phyloP scores from a whole-genome alignment of 352 stramenopile genomes.

The Pythium coloratum region DNA sequence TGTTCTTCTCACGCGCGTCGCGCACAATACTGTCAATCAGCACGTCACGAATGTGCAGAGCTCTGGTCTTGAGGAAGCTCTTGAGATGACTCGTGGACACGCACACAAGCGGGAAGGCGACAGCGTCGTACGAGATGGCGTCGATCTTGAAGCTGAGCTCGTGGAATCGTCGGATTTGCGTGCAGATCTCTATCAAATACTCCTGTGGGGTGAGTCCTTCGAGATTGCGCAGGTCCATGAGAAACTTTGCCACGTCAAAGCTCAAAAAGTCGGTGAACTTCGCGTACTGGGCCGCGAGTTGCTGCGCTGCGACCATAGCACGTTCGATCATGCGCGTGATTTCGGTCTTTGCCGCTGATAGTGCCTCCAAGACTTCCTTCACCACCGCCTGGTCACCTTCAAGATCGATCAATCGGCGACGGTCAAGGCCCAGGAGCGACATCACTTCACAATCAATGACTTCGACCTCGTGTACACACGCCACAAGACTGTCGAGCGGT shows the following conservation, averaged over 20 bases:
- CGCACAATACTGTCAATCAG: conserved; percentile 83
- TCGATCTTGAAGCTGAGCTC: conserved; percentile 60
- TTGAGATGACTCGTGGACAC: conserved; percentile 73
- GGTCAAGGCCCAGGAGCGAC: conserved; percentile 81
- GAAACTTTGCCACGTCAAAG: conserved; percentile 79
- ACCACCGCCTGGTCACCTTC: conserved; percentile 45
- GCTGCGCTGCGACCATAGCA: conserved; percentile 66
- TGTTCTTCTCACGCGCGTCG: conserved; percentile 79
- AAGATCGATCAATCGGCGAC: conserved; percentile 55
- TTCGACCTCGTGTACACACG: conserved; percentile 78
- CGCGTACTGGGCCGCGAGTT: conserved; percentile 69
- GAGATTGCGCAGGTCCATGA: conserved; percentile 55
- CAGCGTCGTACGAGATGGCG: conserved; percentile 65
- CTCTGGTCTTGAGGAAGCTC: conserved; percentile 61
- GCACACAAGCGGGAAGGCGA: conserved; percentile 79
- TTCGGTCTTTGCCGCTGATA: conserved; percentile 51
- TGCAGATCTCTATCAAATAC: conserved; percentile 54
- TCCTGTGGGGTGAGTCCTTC: conserved; percentile 21
- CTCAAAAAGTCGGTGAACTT: conserved; percentile 82
- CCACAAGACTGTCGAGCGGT: conserved; percentile 75
- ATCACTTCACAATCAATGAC: conserved; percentile 90
- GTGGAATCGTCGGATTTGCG: conserved; percentile 80
- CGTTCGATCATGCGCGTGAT: conserved; percentile 55
- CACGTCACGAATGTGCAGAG: conserved; percentile 68
- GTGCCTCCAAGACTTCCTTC: conserved; percentile 40